phyloP scores from a whole-genome alignment of 495 filamentous ascomycete genomes.

The Glonium stellatum region DNA sequence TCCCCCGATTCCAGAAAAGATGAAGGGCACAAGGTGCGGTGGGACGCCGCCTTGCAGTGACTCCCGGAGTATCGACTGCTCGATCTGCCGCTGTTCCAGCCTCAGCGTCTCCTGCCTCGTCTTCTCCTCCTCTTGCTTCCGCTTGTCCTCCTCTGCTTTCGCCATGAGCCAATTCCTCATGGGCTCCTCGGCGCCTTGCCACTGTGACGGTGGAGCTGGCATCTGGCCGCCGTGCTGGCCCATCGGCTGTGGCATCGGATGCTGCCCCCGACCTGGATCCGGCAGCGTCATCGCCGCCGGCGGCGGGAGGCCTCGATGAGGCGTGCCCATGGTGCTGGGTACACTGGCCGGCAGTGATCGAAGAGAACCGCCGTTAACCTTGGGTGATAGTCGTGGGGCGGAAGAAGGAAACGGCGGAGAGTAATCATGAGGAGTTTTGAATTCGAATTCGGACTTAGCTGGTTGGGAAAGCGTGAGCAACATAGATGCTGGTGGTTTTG shows the following conservation, averaged over 20 bases:
- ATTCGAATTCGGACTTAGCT: conserved; percentile 51
- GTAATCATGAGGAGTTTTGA: conserved; percentile 62
- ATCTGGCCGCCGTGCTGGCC: conserved; percentile 41
- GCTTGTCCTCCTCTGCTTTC: conserved; percentile 77
- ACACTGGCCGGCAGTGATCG: conserved; percentile 37
- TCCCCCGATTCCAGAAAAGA: conserved; percentile 76
- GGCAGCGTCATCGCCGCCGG: conserved; percentile 64
- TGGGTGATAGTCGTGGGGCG: conserved; percentile 53
- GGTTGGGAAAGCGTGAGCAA: conserved; percentile 67
- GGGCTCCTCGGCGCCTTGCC: conserved; percentile 69
- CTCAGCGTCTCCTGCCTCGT: conserved; percentile 83
- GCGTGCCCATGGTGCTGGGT: conserved; percentile 53
- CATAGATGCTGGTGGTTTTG: conserved; percentile 34
- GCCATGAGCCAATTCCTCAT: conserved; percentile 77
- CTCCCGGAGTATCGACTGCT: conserved; percentile 76
- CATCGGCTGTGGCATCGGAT: conserved; percentile 29
- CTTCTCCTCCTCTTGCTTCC: conserved; percentile 82
- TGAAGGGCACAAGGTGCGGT: conserved; percentile 76
- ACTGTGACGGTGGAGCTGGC: conserved; percentile 63
- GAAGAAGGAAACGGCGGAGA: conserved; percentile 53
- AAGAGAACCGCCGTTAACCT: conserved; percentile 46
- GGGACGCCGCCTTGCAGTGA: conserved; percentile 76
- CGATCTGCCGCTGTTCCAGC: conserved; percentile 75
- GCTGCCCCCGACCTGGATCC: conserved; percentile 28
- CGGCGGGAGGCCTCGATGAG: conserved; percentile 68